phyloP scores from a whole-genome alignment of 306 rosid genomes.

The Fragaria nilgerrensis region DNA sequence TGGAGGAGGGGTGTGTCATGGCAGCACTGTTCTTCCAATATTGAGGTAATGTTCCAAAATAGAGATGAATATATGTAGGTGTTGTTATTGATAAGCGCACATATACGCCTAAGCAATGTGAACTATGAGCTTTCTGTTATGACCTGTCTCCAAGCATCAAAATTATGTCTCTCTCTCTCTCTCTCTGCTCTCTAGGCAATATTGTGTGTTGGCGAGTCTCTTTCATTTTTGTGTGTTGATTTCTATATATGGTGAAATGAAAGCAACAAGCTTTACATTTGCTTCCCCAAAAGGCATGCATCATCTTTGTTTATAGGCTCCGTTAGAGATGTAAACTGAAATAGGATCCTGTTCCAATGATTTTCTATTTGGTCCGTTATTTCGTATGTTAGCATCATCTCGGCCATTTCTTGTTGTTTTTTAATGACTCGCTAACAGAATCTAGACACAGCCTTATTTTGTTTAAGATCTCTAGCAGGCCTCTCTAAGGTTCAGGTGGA shows the following conservation, averaged over 20 bases:
- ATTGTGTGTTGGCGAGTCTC: background rate
- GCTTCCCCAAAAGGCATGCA: background rate
- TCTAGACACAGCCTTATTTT: background rate
- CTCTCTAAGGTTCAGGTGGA: background rate
- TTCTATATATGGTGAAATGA: background rate
- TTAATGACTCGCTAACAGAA: background rate
- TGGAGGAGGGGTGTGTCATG: conserved; percentile 91
- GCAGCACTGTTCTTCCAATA: conserved; percentile 81
- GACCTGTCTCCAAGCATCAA: no score
- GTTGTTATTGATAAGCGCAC: background rate
- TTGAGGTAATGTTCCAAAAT: conserved; percentile 43
- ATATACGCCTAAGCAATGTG: background rate
- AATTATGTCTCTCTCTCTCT: no score
- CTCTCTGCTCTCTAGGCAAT: background rate
- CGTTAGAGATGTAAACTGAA: no score
- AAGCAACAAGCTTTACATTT: background rate
- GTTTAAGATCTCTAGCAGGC: background rate
- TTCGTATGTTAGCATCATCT: no score
- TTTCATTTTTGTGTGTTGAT: background rate
- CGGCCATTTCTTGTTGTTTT: background rate
- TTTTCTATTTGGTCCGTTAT: no score
- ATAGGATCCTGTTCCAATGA: background rate
- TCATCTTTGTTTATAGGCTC: background rate
- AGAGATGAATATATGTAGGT: background rate
- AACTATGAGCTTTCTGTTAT: background rate